Base-by-base conservation (phyloP, 306 rosid genomes). In the Pachyrhizus erosus region DNA sequence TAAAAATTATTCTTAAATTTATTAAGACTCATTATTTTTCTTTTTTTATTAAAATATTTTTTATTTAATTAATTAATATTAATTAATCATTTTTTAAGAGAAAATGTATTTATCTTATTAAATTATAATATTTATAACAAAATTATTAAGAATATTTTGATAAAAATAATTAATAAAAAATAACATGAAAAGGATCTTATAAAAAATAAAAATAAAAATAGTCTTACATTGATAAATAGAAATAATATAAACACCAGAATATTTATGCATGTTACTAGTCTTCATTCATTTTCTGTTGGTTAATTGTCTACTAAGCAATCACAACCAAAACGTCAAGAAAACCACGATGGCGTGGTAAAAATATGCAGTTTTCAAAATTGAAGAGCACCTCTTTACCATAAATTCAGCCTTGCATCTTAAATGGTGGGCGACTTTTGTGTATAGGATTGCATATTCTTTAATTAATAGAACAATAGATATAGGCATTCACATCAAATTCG, bases 251-350 rank as follows among this genome's bases (percentile, higher is more conserved):
- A 62, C 14, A 66, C 42, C 0, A n/a, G 18, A 64, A 49, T 54
- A 64, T 40, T 40, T 5, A 40, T 11, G 9, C 45, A 5, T 60
- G 24, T 31, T 7, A n/a, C 24, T 45, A 29, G 29, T 60, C 2
- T 43, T 43, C 80, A 26, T 27, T 42, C 26, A 14, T 78, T 77
- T 78, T 21, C 51, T 61, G 45, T 7, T 27, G 51, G 37, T 48
- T 24, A 40, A 23, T 12, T 48, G 75, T 31, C 75, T 18, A 48
- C 52, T 23, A 2, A 60, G 9, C 9, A 64, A 29, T 76, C 31
- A 20, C 46, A 15, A 40, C 65, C 52, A 48, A 78, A 76, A 77
- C 61, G 1, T 66, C 60, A 42, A 60, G 9, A 61, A 21, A 54
- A 68, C 57, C 20, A 52, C 3, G 29, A 67, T 52, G 33, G 5